phyloP scores from a whole-genome alignment of 2,329 filamentous ascomycete species.

The Alternaria novae-zelandiae region DNA sequence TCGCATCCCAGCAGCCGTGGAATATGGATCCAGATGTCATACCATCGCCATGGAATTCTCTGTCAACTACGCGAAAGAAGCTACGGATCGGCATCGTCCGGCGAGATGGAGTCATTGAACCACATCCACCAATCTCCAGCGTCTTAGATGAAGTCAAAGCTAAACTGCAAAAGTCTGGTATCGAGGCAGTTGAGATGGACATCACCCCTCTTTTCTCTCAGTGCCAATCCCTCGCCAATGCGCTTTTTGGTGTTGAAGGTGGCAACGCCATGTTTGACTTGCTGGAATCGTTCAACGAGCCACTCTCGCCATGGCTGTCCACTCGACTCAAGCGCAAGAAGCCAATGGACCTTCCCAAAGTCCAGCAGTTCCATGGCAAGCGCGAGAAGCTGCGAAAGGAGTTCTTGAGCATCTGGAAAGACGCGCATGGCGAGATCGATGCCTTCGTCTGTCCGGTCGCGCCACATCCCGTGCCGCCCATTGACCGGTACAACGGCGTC shows the following conservation, averaged over 20 bases:
- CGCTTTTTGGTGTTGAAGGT: slow-evolving; percentile 66
- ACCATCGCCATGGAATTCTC: slow-evolving; percentile 48
- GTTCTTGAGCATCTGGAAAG: slow-evolving; percentile 64
- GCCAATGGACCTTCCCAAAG: slow-evolving; percentile 55
- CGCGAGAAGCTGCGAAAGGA: slow-evolving; percentile 61
- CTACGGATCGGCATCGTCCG: slow-evolving; percentile 57
- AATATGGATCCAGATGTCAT: slow-evolving; percentile 53
- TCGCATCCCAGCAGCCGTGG: slow-evolving; percentile 62
- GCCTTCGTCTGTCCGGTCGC: slow-evolving; percentile 69
- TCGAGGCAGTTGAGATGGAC: slow-evolving; percentile 66
- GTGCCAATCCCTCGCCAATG: slow-evolving; percentile 63
- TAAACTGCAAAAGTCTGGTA: slow-evolving; percentile 44
- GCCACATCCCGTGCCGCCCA: slow-evolving; percentile 67
- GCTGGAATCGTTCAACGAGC: slow-evolving; percentile 62
- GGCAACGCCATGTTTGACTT: slow-evolving; percentile 62
- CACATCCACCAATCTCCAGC: slow-evolving; percentile 58
- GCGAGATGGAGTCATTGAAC: slow-evolving; percentile 58
- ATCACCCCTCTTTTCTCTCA: slow-evolving; percentile 60
- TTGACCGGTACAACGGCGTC: slow-evolving; percentile 68
- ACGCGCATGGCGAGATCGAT: slow-evolving; percentile 57
- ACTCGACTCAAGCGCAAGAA: slow-evolving; percentile 58
- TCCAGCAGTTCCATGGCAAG: slow-evolving; percentile 61
- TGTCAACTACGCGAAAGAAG: slow-evolving; percentile 29
- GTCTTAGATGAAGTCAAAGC: slow-evolving; percentile 55
- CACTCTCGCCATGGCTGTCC: slow-evolving; percentile 66